Evolutionary conservation across 75 land plant species (phyloP), one percentile per base, ranked within the genome.

Genomic region (Gnetum montanum): DNA sequence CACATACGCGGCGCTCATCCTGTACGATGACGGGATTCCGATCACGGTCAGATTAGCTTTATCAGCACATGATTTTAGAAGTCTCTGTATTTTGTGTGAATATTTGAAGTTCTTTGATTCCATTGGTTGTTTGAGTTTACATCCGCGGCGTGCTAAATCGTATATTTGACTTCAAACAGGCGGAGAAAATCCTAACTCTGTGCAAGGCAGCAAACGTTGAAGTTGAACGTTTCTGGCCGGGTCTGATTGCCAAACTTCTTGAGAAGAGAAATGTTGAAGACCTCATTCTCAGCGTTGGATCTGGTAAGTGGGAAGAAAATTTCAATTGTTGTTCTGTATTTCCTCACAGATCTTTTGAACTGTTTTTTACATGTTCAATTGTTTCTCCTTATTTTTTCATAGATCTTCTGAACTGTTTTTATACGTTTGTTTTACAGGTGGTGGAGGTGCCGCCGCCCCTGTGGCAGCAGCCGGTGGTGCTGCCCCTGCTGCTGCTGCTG

Each of bases 261-360:
- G 80, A 77, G 74, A 77, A 76, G 63, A 68, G 74, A 28, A 75
- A 38, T 36, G 67, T 77, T 18, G 80, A 68, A 2, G 80, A 75
- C 46, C 68, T 77, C 38, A 68, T 76, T 61, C 31, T 57, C 33
- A 69, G 49, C 12, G 60, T 68, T 59, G 80, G 80, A 46, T 49
- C 80, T 31, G 80, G 76, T 73, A 73, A 34, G 53, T 20, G 18
- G 43, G 43, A 41, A 15, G 43, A 15, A 0, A 15, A 41, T 15
- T 11, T 41, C 16, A 41, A 41, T 41, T 15, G n/a, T 41, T 41
- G 13, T 41, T 15, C 43, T 41, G 43, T 15, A 15, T 41, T 41
- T 15, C n/a, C 3, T 6, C 1, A 18, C 16, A 5, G 16, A 41
- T 15, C 3, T 41, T 41, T 15, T 15, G 43, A 15, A 41, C 13